Evolutionary conservation across 257 asterid genomes (phyloP), one percentile per base, ranked within the genome.

Genomic region (Scutellaria galericulata): DNA sequence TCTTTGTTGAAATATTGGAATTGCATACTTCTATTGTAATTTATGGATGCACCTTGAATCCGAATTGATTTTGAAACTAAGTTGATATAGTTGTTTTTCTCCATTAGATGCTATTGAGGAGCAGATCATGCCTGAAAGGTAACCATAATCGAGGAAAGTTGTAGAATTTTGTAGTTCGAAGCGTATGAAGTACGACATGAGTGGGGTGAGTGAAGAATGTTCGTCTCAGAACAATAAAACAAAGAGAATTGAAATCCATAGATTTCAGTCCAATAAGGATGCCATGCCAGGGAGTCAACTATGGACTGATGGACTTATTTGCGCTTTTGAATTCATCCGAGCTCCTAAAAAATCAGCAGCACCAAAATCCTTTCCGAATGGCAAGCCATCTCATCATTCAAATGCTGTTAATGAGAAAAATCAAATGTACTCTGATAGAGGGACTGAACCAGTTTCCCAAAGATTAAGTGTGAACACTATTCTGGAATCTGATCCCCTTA

Each of bases 231-330:
- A 66, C 70, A 76, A 73, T 73, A 81, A 74, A 77, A 35, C 62
- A 6, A 86, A 74, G 85, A 79, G 78, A 84, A 80, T 72, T 11
- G 95, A 88, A 42, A 78, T 2, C 68, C 86, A 81, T 46, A 89
- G 86, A 83, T 85, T 70, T 68, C 76, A 70, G 70, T 65, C 72
- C 63, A 79, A 39, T 73, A 87, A 84, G 79, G 96, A 86, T 73
- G 59, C 53, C 68, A 57, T 81, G 74, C 83, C 88, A 42, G 97
- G 86, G 68, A 85, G 78, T 75, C 90, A 84, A 58, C 82, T 89
- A 24, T 93, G 98, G 98, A 91, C 87, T 10, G 88, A 87, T 80
- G 98, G 98, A 52, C 96, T 93, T 57, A 86, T 93, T 76, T 93
- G 96, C 48, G 98, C 98, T 39, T 91, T 93, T 58, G 98, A 93